Conservation (phyloP, 2,329 filamentous ascomycete species). For the Aspergillus udagawae region DNA sequence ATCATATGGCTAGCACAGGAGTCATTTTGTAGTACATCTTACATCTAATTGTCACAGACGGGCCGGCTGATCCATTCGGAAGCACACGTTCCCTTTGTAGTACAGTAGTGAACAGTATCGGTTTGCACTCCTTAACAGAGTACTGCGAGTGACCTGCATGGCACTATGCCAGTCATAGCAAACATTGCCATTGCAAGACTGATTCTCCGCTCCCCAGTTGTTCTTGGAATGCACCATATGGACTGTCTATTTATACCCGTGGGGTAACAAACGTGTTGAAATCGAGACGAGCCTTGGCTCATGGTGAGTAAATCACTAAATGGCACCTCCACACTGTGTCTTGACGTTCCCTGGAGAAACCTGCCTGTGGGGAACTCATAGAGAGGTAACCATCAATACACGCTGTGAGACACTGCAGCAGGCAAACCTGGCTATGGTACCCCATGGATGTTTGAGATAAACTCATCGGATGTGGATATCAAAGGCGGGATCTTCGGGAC, state of each 20-base stretch:
- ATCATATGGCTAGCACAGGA: no score
- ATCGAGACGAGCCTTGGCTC: not conserved
- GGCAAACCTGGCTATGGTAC: not conserved
- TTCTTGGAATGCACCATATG: not conserved
- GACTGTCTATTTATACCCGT: not conserved
- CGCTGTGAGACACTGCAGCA: not conserved
- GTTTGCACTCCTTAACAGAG: not conserved
- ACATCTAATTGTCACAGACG: not conserved
- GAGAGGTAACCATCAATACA: not conserved
- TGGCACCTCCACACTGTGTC: not conserved
- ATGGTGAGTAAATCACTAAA: not conserved
- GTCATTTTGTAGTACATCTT: no score
- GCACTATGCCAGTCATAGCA: not conserved
- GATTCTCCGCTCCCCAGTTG: not conserved
- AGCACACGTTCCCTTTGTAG: not conserved
- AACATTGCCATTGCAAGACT: not conserved
- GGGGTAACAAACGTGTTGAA: not conserved
- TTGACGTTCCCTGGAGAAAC: not conserved
- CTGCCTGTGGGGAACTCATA: not conserved
- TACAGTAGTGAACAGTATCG: not conserved
- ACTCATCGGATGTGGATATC: constrained; percentile 11
- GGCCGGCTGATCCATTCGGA: not conserved
- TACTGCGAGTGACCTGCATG: not conserved
- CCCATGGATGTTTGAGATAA: constrained; percentile 8
- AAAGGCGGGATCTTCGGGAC: constrained; percentile 6